These are phyloP conservation scores for Tolypocladium amazonense DNA, from an alignment of 2,329 filamentous ascomycete genomes.

Conservation along the genomic window DNA sequence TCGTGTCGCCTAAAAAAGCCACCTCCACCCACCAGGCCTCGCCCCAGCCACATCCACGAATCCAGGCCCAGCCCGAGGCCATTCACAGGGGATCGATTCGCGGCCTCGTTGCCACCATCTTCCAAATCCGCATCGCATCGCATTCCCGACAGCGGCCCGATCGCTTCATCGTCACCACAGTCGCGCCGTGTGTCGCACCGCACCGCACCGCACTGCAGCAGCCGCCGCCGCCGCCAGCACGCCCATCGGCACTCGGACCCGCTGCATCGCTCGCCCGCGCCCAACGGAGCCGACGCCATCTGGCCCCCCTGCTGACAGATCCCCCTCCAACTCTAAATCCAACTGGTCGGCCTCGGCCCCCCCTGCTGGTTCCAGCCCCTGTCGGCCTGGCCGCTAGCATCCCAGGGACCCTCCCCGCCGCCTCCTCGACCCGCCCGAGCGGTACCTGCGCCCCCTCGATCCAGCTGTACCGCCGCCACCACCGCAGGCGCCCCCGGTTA, in stretches of 20 bases:
- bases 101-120: not conserved
- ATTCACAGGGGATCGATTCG: not conserved
- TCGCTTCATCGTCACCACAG: not conserved
- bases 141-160: not conserved
- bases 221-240: not conserved
- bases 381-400: constrained; percentile 12
- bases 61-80: not conserved
- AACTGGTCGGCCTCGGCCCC: not conserved
- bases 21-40: constrained; percentile 3
- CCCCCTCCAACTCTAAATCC: constrained; percentile 9
- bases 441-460: constrained; percentile 7
- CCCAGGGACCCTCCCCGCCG: constrained; percentile 2
- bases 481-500: constrained; percentile 1
- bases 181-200: not conserved
- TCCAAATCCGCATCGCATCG: not conserved
- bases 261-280: not conserved
- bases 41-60: constrained; percentile 5
- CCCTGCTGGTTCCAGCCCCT: constrained; percentile 9
- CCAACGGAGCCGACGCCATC: not conserved
- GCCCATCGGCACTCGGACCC: not conserved
- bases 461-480: constrained; percentile 1
- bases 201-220: not conserved
- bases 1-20: not conserved
- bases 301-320: constrained; percentile 5
- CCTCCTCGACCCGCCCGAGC: not conserved